Evolutionary conservation across 1,284 basidiomycete species (phyloP).

Genomic region (Heterobasidion parviporum): DNA sequence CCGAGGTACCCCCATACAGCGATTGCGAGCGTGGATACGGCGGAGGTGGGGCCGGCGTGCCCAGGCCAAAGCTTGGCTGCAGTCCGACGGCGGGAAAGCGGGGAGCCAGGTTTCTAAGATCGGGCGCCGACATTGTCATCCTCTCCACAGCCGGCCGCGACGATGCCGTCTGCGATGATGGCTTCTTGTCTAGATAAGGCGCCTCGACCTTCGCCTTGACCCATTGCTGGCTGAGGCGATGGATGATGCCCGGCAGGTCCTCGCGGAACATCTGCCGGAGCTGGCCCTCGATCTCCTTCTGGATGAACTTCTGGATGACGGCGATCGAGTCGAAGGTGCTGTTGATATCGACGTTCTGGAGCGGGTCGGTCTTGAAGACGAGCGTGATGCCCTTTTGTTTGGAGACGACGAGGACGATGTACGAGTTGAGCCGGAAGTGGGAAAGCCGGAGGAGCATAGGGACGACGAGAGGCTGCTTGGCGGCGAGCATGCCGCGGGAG

Average conservation of each 20-base stretch:
- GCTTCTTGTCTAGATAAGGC: constrained; percentile 56
- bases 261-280: constrained; percentile 97
- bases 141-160: constrained; percentile 9
- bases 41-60: constrained; percentile 1
- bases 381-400: constrained; percentile 97
- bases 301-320: constrained; percentile 95
- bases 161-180: constrained; percentile 23
- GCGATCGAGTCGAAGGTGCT: constrained; percentile 98
- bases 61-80: background rate
- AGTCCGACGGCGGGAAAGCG: constrained; percentile 13
- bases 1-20: constrained; percentile 5
- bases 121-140: constrained; percentile 19
- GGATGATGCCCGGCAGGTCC: constrained; percentile 95
- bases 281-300: constrained; percentile 95
- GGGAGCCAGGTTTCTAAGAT: constrained; percentile 39
- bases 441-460: constrained; percentile 98
- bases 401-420: constrained; percentile 96
- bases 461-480: constrained; percentile 88
- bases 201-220: constrained; percentile 80
- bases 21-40: constrained; percentile 7
- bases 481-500: constrained; percentile 80
- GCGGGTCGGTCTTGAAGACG: constrained; percentile 99
- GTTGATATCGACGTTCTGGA: constrained; percentile 96
- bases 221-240: constrained; percentile 93
- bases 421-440: constrained; percentile 88